Percentiles rank a stretch among this genome's conserved stretches.
These are phyloP conservation scores for Geotrichum ghanense DNA, from an alignment of 805 yeast genomes.

Conservation along the genomic window DNA sequence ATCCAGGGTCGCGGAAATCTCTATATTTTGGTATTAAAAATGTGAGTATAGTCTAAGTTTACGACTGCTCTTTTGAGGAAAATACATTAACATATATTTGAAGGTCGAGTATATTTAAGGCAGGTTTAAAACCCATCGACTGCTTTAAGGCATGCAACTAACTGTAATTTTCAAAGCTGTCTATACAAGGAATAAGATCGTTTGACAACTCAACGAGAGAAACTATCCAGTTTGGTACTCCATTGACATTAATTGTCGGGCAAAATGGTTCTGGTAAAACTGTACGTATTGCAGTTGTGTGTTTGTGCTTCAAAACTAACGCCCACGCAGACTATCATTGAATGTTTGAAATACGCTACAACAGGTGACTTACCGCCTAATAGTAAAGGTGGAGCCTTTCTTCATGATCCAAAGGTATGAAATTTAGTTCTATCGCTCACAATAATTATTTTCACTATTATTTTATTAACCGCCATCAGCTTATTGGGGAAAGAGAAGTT, in stretches of 20 bases:
- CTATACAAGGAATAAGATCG: conserved; percentile 82
- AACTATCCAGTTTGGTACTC: conserved; percentile 79
- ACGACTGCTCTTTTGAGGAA: too few relatives aligned
- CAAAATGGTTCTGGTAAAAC: conserved; percentile 96
- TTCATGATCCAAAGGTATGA: conserved; percentile 73
- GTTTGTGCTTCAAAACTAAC: background rate
- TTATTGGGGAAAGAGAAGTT: conserved; percentile 53
- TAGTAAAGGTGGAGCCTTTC: conserved; percentile 89
- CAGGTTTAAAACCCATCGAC: conserved; percentile 4
- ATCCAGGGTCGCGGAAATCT: conserved; percentile 99
- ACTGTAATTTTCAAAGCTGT: conserved; percentile 34
- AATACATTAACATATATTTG: background rate
- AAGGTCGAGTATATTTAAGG: conserved; percentile 15
- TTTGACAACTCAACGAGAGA: conserved; percentile 80
- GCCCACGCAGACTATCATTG: conserved; percentile 62
- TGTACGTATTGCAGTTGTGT: conserved; percentile 16
- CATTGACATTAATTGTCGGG: conserved; percentile 89
- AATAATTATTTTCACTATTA: background rate
- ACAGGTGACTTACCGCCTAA: conserved; percentile 96
- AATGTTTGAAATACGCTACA: conserved; percentile 85
- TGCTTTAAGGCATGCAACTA: background rate
- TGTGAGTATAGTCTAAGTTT: too few relatives aligned
- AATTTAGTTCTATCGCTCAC: background rate
- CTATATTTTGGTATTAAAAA: too few relatives aligned
- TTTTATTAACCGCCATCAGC: conserved; percentile 28